These are phyloP conservation scores for Yamadazyma paraphyllophila DNA, from an alignment of 805 yeast genomes.

Conservation along the genomic window DNA sequence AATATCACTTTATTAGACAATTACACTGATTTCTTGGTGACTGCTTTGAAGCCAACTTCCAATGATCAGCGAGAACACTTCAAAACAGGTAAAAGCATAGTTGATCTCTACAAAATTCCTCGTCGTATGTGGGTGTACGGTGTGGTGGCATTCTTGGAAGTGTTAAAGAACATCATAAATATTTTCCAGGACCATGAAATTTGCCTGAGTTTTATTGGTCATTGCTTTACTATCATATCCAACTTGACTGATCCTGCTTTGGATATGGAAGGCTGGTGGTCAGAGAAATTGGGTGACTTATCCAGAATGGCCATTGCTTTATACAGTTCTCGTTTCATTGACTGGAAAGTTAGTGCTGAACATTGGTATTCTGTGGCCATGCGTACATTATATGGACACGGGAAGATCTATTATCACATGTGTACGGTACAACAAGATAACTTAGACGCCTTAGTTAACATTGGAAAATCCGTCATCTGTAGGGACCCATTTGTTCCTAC, in stretches of 20 bases:
- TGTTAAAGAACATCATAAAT: slow-evolving; percentile 68
- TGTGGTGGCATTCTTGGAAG: slow-evolving; percentile 75
- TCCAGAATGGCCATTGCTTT: slow-evolving; percentile 86
- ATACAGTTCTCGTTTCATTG: slow-evolving; percentile 74
- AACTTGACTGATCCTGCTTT: slow-evolving; percentile 53
- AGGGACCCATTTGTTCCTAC: slow-evolving; percentile 85
- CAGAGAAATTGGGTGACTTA: slow-evolving; percentile 80
- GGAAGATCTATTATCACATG: slow-evolving; percentile 82
- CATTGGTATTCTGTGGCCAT: slow-evolving; percentile 78
- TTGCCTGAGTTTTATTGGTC: slow-evolving; percentile 69
- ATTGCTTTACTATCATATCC: slow-evolving; percentile 62
- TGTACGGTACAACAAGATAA: slow-evolving; percentile 81
- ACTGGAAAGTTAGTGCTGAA: slow-evolving; percentile 82
- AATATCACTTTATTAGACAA: slow-evolving; percentile 65
- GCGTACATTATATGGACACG: slow-evolving; percentile 76
- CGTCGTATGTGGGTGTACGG: slow-evolving; percentile 86
- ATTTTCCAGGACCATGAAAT: slow-evolving; percentile 76
- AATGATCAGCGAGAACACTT: slow-evolving; percentile 43
- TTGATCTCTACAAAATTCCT: slow-evolving; percentile 73
- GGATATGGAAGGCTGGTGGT: slow-evolving; percentile 74
- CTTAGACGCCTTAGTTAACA: slow-evolving; percentile 73
- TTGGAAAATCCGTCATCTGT: slow-evolving; percentile 76
- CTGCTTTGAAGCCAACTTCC: slow-evolving; percentile 63
- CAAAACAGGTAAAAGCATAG: slow-evolving; percentile 73
- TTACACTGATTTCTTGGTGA: slow-evolving; percentile 68